phyloP scores from a whole-genome alignment of 2,329 filamentous ascomycete genomes.

The Sporothrix protearum region DNA sequence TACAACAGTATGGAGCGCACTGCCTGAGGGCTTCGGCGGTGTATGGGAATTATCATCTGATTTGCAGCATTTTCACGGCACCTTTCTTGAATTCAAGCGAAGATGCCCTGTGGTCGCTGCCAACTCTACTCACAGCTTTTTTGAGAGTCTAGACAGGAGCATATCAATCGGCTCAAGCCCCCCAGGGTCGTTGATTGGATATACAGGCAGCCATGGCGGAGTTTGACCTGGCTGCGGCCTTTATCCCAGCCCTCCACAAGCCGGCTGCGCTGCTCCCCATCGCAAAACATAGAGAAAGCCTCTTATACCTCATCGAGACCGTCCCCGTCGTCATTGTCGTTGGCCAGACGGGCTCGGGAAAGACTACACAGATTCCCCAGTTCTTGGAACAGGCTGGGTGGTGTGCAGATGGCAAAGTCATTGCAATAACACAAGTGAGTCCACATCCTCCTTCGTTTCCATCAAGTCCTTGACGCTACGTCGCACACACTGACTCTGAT shows the following conservation, averaged over 20 bases:
- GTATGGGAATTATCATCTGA: not conserved
- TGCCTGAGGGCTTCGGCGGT: not conserved
- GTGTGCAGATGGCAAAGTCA: slow-evolving; percentile 76
- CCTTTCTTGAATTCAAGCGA: not conserved
- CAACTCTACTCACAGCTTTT: not conserved
- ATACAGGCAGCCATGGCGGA: slow-evolving; percentile 46
- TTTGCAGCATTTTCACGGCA: not conserved
- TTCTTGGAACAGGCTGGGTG: slow-evolving; percentile 85
- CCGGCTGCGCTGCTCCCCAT: slow-evolving; percentile 82
- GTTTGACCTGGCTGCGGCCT: slow-evolving; percentile 53
- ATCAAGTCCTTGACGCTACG: not conserved
- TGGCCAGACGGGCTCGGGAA: slow-evolving; percentile 90
- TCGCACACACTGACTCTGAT: not conserved
- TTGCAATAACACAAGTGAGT: slow-evolving; percentile 74
- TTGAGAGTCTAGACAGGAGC: not conserved
- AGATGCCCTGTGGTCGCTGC: not conserved
- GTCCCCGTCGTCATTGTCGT: slow-evolving; percentile 82
- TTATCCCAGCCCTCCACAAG: slow-evolving; percentile 82
- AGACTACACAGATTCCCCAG: slow-evolving; percentile 93
- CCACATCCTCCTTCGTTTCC: not conserved
- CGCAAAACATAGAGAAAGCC: slow-evolving; percentile 69
- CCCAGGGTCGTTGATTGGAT: no score
- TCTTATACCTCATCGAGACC: slow-evolving; percentile 84
- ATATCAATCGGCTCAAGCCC: not conserved
- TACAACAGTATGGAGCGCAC: not conserved